Conservation (phyloP, 805 yeast genomes). For the Geotrichum ghanense region DNA sequence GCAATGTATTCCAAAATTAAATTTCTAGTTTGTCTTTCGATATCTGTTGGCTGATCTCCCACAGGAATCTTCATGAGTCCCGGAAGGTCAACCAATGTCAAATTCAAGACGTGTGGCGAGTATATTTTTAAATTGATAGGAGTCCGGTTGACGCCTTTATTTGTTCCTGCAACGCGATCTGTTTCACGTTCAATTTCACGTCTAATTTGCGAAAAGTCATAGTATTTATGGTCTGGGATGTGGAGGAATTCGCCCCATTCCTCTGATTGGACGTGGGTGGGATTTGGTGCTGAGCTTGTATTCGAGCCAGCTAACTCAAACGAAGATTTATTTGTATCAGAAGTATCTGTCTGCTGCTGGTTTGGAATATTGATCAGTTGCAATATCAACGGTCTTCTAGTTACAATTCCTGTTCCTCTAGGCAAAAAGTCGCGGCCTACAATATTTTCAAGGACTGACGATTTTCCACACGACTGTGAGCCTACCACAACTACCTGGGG, state of each 20-base stretch:
- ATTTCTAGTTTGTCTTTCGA: constrained; percentile 85
- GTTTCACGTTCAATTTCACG: constrained; percentile 87
- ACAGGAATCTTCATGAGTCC: constrained; percentile 97
- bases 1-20: constrained; percentile 83
- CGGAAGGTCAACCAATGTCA: constrained; percentile 92
- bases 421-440: constrained; percentile 91
- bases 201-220: constrained; percentile 72
- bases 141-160: constrained; percentile 82
- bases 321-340: background rate
- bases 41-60: constrained; percentile 97
- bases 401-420: constrained; percentile 94
- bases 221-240: constrained; percentile 72
- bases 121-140: constrained; percentile 90
- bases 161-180: constrained; percentile 82
- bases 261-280: constrained; percentile 14
- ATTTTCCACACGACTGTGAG: constrained; percentile 92
- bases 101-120: constrained; percentile 83
- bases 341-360: constrained; percentile 9
- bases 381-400: constrained; percentile 84
- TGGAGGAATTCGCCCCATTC: constrained; percentile 98
- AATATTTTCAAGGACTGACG: constrained; percentile 87
- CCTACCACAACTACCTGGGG: constrained; percentile 96
- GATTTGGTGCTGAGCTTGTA: background rate
- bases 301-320: too few relatives aligned
- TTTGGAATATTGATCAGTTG: constrained; percentile 75